These are phyloP conservation scores for Wickerhamiella alocasiicola DNA, from an alignment of 805 yeast genomes.

Conservation along the genomic window DNA sequence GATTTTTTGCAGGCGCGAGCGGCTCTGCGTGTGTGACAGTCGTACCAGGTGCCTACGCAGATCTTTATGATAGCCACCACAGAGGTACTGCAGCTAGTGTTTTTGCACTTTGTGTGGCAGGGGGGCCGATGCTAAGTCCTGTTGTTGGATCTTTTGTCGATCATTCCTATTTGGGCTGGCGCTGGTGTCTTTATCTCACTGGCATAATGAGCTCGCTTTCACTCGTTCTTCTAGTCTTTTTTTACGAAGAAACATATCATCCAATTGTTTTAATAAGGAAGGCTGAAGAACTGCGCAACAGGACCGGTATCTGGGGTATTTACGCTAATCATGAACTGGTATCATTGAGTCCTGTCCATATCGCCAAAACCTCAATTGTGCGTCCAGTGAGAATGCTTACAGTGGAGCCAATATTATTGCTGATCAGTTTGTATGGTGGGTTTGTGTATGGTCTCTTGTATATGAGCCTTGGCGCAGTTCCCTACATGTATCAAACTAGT, in stretches of 20 bases:
- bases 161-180: slow-evolving; percentile 55
- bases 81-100: slow-evolving; percentile 68
- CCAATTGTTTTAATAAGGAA: slow-evolving; percentile 53
- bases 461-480: slow-evolving; percentile 30
- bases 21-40: slow-evolving; percentile 79
- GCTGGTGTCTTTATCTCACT: slow-evolving; percentile 66
- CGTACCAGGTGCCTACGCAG: slow-evolving; percentile 79
- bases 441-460: slow-evolving; percentile 32
- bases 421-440: slow-evolving; percentile 30
- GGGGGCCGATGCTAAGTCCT: slow-evolving; percentile 77
- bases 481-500: slow-evolving; percentile 30
- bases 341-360: slow-evolving; percentile 28
- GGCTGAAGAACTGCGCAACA: slow-evolving; percentile 48
- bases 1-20: slow-evolving; percentile 69
- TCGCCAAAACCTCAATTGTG: slow-evolving; percentile 26
- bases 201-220: slow-evolving; percentile 47
- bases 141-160: slow-evolving; percentile 60
- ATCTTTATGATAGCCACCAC: slow-evolving; percentile 49
- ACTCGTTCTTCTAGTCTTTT: slow-evolving; percentile 31
- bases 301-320: slow-evolving; percentile 73
- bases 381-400: slow-evolving; percentile 27
- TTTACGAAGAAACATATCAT: slow-evolving; percentile 57
- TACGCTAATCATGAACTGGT: slow-evolving; percentile 48
- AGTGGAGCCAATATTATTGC: slow-evolving; percentile 29
- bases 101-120: slow-evolving; percentile 61